These are phyloP conservation scores for Fraxinus pennsylvanica DNA, from an alignment of 257 asterid species.

Conservation along the genomic window DNA sequence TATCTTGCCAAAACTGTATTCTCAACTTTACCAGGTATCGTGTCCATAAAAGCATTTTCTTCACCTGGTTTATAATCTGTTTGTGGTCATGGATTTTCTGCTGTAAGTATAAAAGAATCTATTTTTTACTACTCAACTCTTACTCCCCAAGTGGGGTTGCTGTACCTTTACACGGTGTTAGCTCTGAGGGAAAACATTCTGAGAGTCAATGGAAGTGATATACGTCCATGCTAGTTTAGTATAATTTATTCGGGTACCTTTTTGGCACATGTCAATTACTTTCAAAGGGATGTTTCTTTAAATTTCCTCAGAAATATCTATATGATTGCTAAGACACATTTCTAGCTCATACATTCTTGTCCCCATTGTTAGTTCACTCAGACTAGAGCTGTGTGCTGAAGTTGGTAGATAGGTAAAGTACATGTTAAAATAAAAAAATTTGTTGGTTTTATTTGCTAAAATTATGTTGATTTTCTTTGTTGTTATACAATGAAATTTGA, in stretches of 20 bases:
- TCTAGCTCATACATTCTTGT: neutral
- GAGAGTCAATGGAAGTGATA: slow-evolving; percentile 94
- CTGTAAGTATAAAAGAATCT: neutral
- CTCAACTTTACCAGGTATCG: slow-evolving; percentile 37
- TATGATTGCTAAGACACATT: neutral
- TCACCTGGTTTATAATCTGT: slow-evolving; percentile 17
- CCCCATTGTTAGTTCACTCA: neutral
- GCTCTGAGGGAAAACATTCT: slow-evolving; percentile 92
- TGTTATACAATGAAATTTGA: neutral
- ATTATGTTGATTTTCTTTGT: neutral
- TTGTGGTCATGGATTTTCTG: slow-evolving; percentile 14
- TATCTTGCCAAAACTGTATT: neutral
- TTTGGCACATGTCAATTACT: slow-evolving; percentile 13
- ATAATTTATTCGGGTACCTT: slow-evolving; percentile 40
- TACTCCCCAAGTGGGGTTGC: slow-evolving; percentile 84
- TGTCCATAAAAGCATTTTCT: slow-evolving; percentile 25
- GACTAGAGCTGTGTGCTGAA: neutral
- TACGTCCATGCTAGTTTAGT: slow-evolving; percentile 83
- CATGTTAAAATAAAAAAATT: neutral
- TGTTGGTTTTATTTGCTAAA: neutral
- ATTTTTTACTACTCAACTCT: slow-evolving; percentile 3
- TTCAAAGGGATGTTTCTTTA: neutral
- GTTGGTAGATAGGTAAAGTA: neutral
- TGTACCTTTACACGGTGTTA: slow-evolving; percentile 88
- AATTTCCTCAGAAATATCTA: neutral